A percentile compares a stretch with the other conserved stretches of the same genome.
These are phyloP conservation scores for Albizia julibrissin DNA, from an alignment of 306 rosid genomes.

Conservation along the genomic window DNA sequence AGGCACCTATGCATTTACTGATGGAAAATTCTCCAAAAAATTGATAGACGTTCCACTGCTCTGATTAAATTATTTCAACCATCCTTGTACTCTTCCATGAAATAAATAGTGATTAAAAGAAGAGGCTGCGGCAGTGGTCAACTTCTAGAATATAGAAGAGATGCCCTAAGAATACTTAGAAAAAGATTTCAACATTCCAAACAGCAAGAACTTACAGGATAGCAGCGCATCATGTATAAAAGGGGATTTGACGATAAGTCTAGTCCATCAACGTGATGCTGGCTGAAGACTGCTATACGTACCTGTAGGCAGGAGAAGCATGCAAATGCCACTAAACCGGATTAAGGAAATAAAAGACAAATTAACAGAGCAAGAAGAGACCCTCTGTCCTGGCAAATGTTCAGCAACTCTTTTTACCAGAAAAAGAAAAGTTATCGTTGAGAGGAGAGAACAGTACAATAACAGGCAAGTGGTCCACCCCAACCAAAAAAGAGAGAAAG, in stretches of 20 bases:
- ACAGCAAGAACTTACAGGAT: conserved; percentile 74
- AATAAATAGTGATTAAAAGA: conserved; percentile 19
- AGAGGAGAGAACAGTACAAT: not conserved
- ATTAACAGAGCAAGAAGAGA: not conserved
- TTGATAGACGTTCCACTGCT: not conserved
- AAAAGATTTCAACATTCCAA: conserved; percentile 6
- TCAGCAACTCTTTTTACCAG: not conserved
- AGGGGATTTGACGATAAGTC: conserved; percentile 96
- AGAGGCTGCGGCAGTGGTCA: conserved; percentile 1
- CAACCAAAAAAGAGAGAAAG: not conserved
- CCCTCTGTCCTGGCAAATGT: not conserved
- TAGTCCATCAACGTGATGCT: conserved; percentile 98
- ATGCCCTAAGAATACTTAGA: conserved; percentile 1
- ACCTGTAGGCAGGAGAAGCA: conserved; percentile 57
- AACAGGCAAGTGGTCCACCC: not conserved
- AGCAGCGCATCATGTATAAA: conserved; percentile 97
- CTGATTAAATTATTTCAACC: conserved; percentile 5
- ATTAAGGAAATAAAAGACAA: conserved; percentile 34
- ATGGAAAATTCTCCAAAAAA: not conserved
- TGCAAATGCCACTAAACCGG: conserved; percentile 18
- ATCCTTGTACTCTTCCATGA: conserved; percentile 27
- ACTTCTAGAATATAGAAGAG: conserved; percentile 10
- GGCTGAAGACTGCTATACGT: conserved; percentile 98
- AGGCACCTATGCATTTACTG: not conserved
- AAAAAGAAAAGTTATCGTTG: not conserved